Conservation (phyloP, 2,329 filamentous ascomycete genomes). For the Bertia moriformis region DNA sequence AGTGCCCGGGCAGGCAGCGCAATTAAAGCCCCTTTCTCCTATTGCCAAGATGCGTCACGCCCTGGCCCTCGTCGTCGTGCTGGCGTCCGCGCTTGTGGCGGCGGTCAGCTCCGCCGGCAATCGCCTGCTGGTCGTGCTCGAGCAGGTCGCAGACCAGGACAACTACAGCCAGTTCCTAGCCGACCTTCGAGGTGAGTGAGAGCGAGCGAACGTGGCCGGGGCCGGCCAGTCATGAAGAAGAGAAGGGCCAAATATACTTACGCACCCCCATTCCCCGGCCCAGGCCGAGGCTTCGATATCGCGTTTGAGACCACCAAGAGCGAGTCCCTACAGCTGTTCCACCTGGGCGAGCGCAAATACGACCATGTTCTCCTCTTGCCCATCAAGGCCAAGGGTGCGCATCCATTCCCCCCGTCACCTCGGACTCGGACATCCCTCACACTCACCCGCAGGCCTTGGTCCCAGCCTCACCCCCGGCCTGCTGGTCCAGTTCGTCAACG, state of each 20-base stretch:
- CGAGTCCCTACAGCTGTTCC: conserved; percentile 63
- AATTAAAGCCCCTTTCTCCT: no score
- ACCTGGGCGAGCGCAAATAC: conserved; percentile 73
- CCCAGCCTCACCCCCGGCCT: conserved; percentile 73
- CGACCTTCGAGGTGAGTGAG: conserved; percentile 27
- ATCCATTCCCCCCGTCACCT: conserved; percentile 2
- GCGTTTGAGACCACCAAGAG: conserved; percentile 73
- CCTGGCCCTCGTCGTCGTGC: no score
- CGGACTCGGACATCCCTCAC: conserved; percentile 1
- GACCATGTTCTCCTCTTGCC: conserved; percentile 86
- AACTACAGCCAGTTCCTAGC: conserved; percentile 14
- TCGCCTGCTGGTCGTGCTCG: neutral
- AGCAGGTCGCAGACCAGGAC: neutral
- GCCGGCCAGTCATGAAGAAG: neutral
- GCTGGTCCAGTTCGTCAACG: conserved; percentile 82
- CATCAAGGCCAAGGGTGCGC: conserved; percentile 70
- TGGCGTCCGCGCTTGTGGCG: neutral
- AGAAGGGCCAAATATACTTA: conserved; percentile 3
- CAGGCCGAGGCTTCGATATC: conserved; percentile 72
- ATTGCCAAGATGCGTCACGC: no score
- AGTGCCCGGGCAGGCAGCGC: no score
- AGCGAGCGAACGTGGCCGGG: neutral
- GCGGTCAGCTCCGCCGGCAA: neutral
- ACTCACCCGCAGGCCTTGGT: conserved; percentile 51
- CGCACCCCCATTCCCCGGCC: conserved; percentile 6